Base-by-base conservation (phyloP, 2,329 filamentous ascomycete genomes). In the Cryphonectria nitschkei region DNA sequence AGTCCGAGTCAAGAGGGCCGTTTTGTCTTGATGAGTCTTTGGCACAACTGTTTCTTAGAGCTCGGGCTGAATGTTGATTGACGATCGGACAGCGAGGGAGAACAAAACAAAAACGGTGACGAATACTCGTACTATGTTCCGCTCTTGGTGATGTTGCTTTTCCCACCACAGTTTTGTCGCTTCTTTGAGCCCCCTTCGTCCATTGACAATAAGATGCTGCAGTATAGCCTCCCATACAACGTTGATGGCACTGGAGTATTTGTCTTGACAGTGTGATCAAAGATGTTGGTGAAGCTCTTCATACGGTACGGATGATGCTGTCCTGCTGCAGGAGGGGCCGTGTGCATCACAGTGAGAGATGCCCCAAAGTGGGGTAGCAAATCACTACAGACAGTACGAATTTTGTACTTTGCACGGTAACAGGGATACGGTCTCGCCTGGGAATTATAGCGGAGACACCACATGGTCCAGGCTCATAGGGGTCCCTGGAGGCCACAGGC, bases 391-490 rank as follows among this genome's bases (percentile, higher is more conserved):
- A 58, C 54, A 58, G 54, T 58, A 58, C 26, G 2, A 19, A 34
- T 2, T 7, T 6, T 29, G 3, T 11, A 16, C 0, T 8, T 6
- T 32, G 54, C 54, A 58, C 54, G 54, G 54, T 34, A 19, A 14
- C 54, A 32, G 54, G 54, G 54, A 50, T 32, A 7, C 14, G n/a
- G 29, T 16, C 54, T 8, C 13, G 29, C 32, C 13, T 32, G 54
- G 29, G 26, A 58, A 19, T 32, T 11, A 58, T 16, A 34, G 54
- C 16, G 26, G 54, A 26, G 29, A 14, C 29, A 8, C 26, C 54
- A 58, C 54, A 58, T 58, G 54, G 54, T 32, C 54, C 54, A 58
- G 54, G 54, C 54, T 32, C 54, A 16, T 58, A 32, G 26, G 54
- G 54, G 54, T 58, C 26, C 46, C 54, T 58, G 14, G 54, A 26